Conservation (phyloP, 2,329 filamentous ascomycete genomes). For the Intubia oerlemansii region DNA sequence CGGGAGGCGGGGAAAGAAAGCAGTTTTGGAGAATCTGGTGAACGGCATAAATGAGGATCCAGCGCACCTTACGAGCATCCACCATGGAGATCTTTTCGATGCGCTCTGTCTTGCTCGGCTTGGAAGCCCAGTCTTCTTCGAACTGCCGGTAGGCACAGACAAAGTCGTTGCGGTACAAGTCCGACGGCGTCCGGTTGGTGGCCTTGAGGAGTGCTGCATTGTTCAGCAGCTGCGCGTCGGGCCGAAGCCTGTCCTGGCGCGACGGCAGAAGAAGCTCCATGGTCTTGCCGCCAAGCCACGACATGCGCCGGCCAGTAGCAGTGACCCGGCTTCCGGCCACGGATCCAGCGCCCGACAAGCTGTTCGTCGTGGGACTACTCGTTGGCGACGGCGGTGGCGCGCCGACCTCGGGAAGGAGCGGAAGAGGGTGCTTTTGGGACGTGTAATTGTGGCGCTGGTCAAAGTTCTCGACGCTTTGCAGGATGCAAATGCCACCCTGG, state of each 20-base stretch:
- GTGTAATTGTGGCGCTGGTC: conserved; percentile 37
- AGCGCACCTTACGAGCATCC: conserved; percentile 57
- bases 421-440: conserved; percentile 42
- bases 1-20: conserved; percentile 31
- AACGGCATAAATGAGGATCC: conserved; percentile 54
- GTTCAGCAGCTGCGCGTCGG: conserved; percentile 25
- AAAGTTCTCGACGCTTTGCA: conserved; percentile 47
- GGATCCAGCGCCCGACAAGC: no score
- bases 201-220: conserved; percentile 31
- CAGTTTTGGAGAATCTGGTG: conserved; percentile 51
- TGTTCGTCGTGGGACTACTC: background rate
- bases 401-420: conserved; percentile 34
- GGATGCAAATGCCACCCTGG: conserved; percentile 45
- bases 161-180: conserved; percentile 26
- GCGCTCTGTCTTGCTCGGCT: conserved; percentile 30
- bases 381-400: background rate
- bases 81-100: conserved; percentile 32
- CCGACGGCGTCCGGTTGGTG: conserved; percentile 20
- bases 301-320: conserved; percentile 15
- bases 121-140: conserved; percentile 34
- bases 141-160: conserved; percentile 50
- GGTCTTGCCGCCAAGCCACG: conserved; percentile 18
- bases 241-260: conserved; percentile 18
- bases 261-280: conserved; percentile 3
- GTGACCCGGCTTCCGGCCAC: no score